Percentiles rank a stretch among this genome's conserved stretches.
Evolutionary conservation across 2,329 filamentous ascomycete species (phyloP).

Genomic region (Gliomastix tumulicola): DNA sequence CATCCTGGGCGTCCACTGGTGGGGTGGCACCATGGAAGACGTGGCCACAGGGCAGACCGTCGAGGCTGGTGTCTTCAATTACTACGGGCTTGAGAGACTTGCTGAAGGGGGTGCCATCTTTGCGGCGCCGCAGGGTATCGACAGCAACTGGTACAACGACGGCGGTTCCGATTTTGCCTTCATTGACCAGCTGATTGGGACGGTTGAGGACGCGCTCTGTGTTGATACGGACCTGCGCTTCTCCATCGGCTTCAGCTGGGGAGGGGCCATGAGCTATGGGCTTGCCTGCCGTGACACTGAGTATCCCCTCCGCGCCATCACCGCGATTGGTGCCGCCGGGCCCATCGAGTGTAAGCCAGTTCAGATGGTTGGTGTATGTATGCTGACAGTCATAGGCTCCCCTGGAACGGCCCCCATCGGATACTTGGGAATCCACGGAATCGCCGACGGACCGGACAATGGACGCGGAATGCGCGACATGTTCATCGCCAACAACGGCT

Average conservation of each 20-base stretch:
- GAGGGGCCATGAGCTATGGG: conserved; percentile 31
- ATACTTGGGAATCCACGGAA: conserved; percentile 30
- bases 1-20: conserved; percentile 29
- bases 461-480: conserved; percentile 27
- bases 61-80: too few species aligned
- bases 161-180: conserved; percentile 32
- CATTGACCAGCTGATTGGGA: conserved; percentile 26
- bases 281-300: conserved; percentile 24
- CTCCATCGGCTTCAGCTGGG: conserved; percentile 35
- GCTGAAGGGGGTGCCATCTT: conserved; percentile 30
- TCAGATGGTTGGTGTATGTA: conserved; percentile 26
- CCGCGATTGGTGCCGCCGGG: too few species aligned
- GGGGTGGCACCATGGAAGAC: conserved; percentile 26
- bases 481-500: conserved; percentile 28
- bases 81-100: conserved; percentile 30
- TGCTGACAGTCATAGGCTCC: conserved; percentile 24
- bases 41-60: conserved; percentile 24
- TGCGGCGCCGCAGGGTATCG: conserved; percentile 33
- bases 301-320: not conserved
- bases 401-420: conserved; percentile 26
- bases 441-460: conserved; percentile 20
- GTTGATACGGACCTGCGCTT: conserved; percentile 32
- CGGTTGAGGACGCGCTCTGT: conserved; percentile 30
- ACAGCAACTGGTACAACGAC: conserved; percentile 32
- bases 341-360: not conserved